phyloP scores from a whole-genome alignment of 306 rosid genomes.

The Corylus americana region DNA sequence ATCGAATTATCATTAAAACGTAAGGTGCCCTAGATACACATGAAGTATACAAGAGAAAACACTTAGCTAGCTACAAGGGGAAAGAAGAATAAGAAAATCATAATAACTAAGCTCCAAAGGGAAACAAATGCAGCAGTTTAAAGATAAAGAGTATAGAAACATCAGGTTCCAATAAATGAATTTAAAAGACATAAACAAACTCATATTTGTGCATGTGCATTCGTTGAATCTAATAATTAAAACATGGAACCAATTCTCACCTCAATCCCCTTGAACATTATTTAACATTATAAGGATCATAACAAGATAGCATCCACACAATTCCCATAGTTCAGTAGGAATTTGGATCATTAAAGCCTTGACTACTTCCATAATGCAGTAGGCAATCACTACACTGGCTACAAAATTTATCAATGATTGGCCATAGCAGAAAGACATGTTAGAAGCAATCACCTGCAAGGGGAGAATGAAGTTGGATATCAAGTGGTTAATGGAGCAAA shows the following conservation, averaged over 20 bases:
- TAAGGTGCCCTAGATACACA: too few relatives aligned
- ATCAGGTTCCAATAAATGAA: background rate
- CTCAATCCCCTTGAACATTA: background rate
- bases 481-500: constrained; percentile 87
- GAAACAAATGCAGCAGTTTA: too few relatives aligned
- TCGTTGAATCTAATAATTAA: background rate
- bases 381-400: background rate
- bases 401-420: constrained; percentile 5
- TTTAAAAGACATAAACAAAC: background rate
- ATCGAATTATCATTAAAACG: too few relatives aligned
- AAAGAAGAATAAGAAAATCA: too few relatives aligned
- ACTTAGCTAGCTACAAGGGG: too few relatives aligned
- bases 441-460: constrained; percentile 64
- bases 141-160: too few relatives aligned
- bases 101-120: too few relatives aligned
- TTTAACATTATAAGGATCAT: background rate
- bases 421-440: background rate
- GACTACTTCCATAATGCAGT: constrained; percentile 14
- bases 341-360: constrained; percentile 7
- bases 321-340: background rate
- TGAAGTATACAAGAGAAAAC: too few relatives aligned
- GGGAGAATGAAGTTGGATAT: constrained; percentile 97
- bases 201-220: background rate
- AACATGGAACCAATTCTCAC: background rate
- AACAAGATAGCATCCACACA: background rate